phyloP scores from a whole-genome alignment of 208 protist genomes.

The Willaertia magna region DNA sequence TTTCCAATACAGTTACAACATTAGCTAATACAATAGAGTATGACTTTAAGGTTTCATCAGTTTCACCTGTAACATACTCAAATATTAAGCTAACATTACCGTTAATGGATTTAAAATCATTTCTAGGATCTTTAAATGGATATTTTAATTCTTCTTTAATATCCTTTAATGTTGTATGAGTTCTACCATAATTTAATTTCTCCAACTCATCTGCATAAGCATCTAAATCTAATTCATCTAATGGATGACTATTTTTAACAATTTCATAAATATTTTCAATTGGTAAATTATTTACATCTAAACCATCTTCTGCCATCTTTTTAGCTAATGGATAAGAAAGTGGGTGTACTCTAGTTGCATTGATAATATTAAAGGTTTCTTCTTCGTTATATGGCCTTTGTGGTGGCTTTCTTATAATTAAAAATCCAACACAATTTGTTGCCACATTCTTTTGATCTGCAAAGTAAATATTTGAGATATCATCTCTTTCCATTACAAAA shows the following conservation, averaged over 20 bases:
- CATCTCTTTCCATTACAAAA: not conserved
- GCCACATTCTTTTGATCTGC: constrained; percentile 20
- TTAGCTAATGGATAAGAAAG: constrained; percentile 24
- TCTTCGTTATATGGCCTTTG: constrained; percentile 19
- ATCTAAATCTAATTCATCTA: constrained; percentile 28
- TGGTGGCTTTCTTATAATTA: constrained; percentile 29
- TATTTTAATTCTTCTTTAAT: constrained; percentile 29
- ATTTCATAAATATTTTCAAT: constrained; percentile 14
- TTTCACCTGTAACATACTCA: not conserved
- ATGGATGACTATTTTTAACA: constrained; percentile 15
- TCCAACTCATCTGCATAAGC: constrained; percentile 29
- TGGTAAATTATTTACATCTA: constrained; percentile 20
- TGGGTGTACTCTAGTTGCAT: constrained; percentile 38
- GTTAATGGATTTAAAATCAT: constrained; percentile 4
- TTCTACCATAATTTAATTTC: constrained; percentile 19
- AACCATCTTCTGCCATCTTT: constrained; percentile 31
- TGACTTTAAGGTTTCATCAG: not conserved
- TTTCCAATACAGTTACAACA: not conserved
- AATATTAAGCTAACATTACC: not conserved
- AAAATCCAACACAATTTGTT: constrained; percentile 34
- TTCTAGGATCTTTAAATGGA: constrained; percentile 28
- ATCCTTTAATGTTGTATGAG: constrained; percentile 20
- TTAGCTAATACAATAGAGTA: constrained; percentile 13
- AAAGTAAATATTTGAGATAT: not conserved
- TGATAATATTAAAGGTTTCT: constrained; percentile 19